Evolutionary conservation across 176 grass and related monocot genomes (phyloP), one percentile per base, ranked within the genome.

Genomic region (Oryza coarctata): DNA sequence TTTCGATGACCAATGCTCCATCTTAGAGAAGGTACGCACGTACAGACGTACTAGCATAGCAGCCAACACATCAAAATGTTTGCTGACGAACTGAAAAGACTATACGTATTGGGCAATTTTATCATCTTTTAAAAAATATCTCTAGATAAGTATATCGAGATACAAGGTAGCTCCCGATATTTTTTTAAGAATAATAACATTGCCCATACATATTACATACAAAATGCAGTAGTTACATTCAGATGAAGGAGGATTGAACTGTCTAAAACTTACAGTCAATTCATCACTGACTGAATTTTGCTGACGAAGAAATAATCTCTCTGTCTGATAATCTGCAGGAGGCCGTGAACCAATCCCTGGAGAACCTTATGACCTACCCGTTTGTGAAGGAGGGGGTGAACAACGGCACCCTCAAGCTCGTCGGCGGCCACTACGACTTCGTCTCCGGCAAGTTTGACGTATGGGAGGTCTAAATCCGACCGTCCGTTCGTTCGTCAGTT

Each of bases 341-440:
- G 45, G 86, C 84, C 0, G 94, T 97, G 1, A 97, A 97, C 40
- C 75, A 83, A 40, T 93, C 91, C 3, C 81, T 97, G 9, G 73
- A 84, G 68, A 97, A 97, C 84, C 94, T 97, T 64, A 65, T 47
- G 78, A 62, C 86, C 18, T 97, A 97, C 76, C 91, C 91, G 5
- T 97, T 97, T 26, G 94, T 97, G n/a, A 93, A 83, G 69, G 94
- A 97, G 60, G 84, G 81, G 2, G 2, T 93, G 9, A 71, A 69
- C 27, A 85, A 87, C 20, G 89, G 89, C 17, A 89, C 83, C 29
- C 86, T 97, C 71, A 97, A 93, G 88, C 20, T 97, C 0, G 81
- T 97, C 12, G 94, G 91, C 9, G 91, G 44, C 34, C 86, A 93
- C 81, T 97, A 97, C 70, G 91, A 97, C 80, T 97, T 97, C 69